A percentile compares a stretch with the other conserved stretches of the same genome.
Evolutionary conservation across 345 rosid species (phyloP).

Genomic region (Orychophragmus violaceus): DNA sequence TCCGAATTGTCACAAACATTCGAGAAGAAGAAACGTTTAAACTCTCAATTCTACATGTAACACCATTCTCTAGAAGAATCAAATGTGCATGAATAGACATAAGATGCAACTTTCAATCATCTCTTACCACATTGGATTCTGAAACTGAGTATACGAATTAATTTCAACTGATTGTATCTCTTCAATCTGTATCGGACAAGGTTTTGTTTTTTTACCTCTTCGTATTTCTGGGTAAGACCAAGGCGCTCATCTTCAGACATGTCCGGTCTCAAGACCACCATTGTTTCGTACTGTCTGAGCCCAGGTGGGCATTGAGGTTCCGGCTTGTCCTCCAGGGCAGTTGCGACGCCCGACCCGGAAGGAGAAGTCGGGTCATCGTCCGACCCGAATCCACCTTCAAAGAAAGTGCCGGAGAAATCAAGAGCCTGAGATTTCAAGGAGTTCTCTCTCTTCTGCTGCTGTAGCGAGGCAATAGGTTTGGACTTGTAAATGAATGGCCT

Average conservation of each 20-base stretch:
- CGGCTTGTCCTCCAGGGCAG: slow-evolving; percentile 67
- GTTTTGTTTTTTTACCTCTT: slow-evolving; percentile 97
- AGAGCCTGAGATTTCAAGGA: slow-evolving; percentile 53
- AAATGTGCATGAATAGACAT: background rate
- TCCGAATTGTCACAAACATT: background rate
- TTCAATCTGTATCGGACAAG: too few species aligned
- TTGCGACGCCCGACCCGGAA: slow-evolving; percentile 38
- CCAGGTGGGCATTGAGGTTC: slow-evolving; percentile 93
- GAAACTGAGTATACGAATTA: background rate
- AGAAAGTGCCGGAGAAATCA: slow-evolving; percentile 75
- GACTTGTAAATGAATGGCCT: slow-evolving; percentile 35
- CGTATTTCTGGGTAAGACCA: slow-evolving; percentile 86
- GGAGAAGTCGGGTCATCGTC: slow-evolving; percentile 61
- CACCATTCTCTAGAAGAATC: background rate
- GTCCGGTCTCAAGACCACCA: slow-evolving; percentile 87
- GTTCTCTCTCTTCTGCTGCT: slow-evolving; percentile 7
- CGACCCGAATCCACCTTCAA: slow-evolving; percentile 65
- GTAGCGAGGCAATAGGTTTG: slow-evolving; percentile 16
- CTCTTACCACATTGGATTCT: background rate
- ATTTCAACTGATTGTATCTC: too few species aligned
- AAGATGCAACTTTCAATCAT: background rate
- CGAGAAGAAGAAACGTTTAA: background rate
- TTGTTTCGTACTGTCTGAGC: slow-evolving; percentile 79
- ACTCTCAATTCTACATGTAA: background rate
- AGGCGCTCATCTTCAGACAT: slow-evolving; percentile 95